Conservation (phyloP, 257 asterid species). For the Scutellaria minor region DNA sequence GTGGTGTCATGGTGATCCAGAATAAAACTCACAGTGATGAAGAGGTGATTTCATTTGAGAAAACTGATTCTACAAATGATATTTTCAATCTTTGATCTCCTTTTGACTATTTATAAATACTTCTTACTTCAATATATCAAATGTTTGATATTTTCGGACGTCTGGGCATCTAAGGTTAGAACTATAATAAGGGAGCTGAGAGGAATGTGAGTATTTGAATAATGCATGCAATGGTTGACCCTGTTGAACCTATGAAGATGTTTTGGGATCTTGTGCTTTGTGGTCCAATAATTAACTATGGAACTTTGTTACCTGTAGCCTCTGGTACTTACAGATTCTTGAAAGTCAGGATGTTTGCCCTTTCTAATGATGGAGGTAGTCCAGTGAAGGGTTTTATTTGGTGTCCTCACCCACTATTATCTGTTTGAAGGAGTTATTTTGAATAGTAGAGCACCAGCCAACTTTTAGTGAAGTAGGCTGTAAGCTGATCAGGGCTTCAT, state of each 20-base stretch:
- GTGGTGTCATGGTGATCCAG: constrained; percentile 97
- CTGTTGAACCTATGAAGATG: background rate
- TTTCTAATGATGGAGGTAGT: too few relatives aligned
- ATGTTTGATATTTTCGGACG: background rate
- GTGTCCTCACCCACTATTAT: too few relatives aligned
- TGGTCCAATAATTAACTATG: constrained; percentile 5
- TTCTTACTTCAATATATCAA: constrained; percentile 8
- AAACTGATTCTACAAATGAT: constrained; percentile 3
- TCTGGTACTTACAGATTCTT: background rate
- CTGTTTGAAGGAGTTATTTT: too few relatives aligned
- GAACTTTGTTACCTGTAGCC: background rate
- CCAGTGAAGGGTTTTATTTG: too few relatives aligned
- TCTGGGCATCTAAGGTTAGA: background rate
- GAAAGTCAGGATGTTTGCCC: background rate
- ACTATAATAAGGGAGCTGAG: constrained; percentile 5
- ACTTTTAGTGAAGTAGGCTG: too few relatives aligned
- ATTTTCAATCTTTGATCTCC: constrained; percentile 10
- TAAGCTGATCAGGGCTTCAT: too few relatives aligned
- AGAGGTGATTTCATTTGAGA: constrained; percentile 56
- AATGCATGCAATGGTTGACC: background rate
- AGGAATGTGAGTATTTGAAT: constrained; percentile 10
- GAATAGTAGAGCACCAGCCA: too few relatives aligned
- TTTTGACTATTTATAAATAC: constrained; percentile 12
- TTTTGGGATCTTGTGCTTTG: background rate
- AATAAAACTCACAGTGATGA: constrained; percentile 87